Evolutionary conservation across 805 yeast genomes (phyloP).

Genomic region (Candida vaughaniae): DNA sequence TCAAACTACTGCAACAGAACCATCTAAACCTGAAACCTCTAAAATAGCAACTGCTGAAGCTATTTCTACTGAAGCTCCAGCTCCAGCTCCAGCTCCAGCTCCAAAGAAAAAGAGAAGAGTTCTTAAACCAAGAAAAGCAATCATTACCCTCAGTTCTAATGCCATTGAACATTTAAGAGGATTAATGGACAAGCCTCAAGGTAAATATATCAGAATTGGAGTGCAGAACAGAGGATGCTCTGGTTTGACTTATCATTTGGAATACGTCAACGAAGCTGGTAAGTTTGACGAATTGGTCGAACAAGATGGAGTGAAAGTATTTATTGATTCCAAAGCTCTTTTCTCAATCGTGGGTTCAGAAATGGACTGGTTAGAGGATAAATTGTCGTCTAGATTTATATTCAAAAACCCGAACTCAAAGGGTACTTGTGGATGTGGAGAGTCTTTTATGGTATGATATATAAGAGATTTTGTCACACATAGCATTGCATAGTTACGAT

Average conservation of each 20-base stretch:
- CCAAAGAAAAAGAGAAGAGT: slow-evolving; percentile 51
- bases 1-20: slow-evolving; percentile 3
- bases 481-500: neutral
- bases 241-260: slow-evolving; percentile 87
- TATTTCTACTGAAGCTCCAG: slow-evolving; percentile 1
- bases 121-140: slow-evolving; percentile 84
- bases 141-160: slow-evolving; percentile 72
- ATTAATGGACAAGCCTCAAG: slow-evolving; percentile 76
- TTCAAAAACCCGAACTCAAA: slow-evolving; percentile 95
- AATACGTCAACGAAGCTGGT: slow-evolving; percentile 87
- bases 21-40: slow-evolving; percentile 1
- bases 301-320: slow-evolving; percentile 90
- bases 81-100: slow-evolving; percentile 7
- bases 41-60: slow-evolving; percentile 1
- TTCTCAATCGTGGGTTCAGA: slow-evolving; percentile 95
- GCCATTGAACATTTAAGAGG: slow-evolving; percentile 73
- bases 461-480: neutral
- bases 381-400: slow-evolving; percentile 81
- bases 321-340: slow-evolving; percentile 93
- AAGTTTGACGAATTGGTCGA: slow-evolving; percentile 91
- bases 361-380: slow-evolving; percentile 98
- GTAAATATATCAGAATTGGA: slow-evolving; percentile 86
- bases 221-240: slow-evolving; percentile 98
- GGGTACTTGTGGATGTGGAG: slow-evolving; percentile 99
- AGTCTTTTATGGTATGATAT: slow-evolving; percentile 86